Base-by-base conservation (phyloP, 768 basidiomycete species). In the Mrakia hoshinonis region DNA sequence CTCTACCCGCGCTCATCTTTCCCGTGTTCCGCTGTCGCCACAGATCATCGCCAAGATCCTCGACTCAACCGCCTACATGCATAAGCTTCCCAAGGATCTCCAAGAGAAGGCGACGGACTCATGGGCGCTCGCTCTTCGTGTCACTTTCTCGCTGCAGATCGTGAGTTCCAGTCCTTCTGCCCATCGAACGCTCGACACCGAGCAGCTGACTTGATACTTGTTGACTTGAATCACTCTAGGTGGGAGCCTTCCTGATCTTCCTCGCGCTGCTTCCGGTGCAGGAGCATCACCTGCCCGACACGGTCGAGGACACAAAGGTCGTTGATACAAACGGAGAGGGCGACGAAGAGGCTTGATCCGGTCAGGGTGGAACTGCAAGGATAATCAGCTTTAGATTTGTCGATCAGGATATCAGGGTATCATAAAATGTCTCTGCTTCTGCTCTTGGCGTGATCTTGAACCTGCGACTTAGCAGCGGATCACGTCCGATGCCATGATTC, bases 21-120 rank as follows among this genome's bases (percentile, higher is more conserved):
- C 34, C 48, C 15, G 13, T 51, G 67, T 67, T 68, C 13, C 71
- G 69, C 4, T 74, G 66, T 55, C 63, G 64, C 52, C 63, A 58
- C 67, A 79, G 78, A 74, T 77, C 54, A 78, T 80, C 38, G 58
- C 68, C 62, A 67, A 68, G 12, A 78, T 80, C 67, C 76, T 79
- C 22, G 75, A 77, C 70, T 79, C 79, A 24, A 78, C 78, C 26
- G 75, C 75, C 5, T 77, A 76, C 24, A 80, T 80, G 62, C 73
- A 54, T 2, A 61, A 69, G 22, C 76, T 80, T 3, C 72, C 74
- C 7, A 68, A 71, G 4, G 68, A 36, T 4, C 58, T 75, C 9
- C 73, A 73, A 51, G 47, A 39, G 4, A 51, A 73, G 2, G 79
- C 79, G 0, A 73, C 77, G 26, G 61, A 58, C 46, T 70, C 73